Evolutionary conservation across 176 grass and related monocot genomes (phyloP).

Genomic region (Oropetium thomaeum): DNA sequence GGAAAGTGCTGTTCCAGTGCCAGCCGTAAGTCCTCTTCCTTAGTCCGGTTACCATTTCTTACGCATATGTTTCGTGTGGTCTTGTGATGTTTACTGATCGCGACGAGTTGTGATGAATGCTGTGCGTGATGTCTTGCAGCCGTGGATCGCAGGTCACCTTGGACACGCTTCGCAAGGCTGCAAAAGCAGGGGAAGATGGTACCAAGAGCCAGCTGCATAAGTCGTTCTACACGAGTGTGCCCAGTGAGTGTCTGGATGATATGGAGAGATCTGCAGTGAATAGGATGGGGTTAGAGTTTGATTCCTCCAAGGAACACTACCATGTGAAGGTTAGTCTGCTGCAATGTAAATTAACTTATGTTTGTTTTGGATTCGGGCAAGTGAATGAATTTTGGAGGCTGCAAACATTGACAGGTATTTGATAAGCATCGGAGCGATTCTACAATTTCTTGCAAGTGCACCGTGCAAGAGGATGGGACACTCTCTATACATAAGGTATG

Average conservation of each 20-base stretch:
- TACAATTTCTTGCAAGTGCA: conserved; percentile 72
- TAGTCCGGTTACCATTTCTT: neutral
- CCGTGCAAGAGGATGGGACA: conserved; percentile 33
- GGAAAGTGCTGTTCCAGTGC: conserved; percentile 35
- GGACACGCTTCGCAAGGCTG: conserved; percentile 25
- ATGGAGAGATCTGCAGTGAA: conserved; percentile 16
- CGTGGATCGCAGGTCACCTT: conserved; percentile 13
- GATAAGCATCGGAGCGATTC: conserved; percentile 55
- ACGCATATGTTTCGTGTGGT: neutral
- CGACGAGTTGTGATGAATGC: neutral
- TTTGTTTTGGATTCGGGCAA: neutral
- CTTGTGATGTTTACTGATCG: neutral
- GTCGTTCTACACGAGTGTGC: conserved; percentile 30
- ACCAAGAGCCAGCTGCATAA: conserved; percentile 34
- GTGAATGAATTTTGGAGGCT: neutral
- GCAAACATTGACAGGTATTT: conserved; percentile 41
- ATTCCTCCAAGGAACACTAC: conserved; percentile 40
- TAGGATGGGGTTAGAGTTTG: conserved; percentile 28
- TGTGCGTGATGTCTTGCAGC: conserved; percentile 4
- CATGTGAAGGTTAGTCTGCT: conserved; percentile 37
- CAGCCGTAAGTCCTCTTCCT: conserved; percentile 25
- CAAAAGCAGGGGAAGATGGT: conserved; percentile 32
- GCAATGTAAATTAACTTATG: neutral
- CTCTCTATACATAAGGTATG: conserved; percentile 61
- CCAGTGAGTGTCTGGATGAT: conserved; percentile 25